A percentile compares a stretch with the other conserved stretches of the same genome.
phyloP scores from a whole-genome alignment of 345 rosid species.

The Garcia nutans region DNA sequence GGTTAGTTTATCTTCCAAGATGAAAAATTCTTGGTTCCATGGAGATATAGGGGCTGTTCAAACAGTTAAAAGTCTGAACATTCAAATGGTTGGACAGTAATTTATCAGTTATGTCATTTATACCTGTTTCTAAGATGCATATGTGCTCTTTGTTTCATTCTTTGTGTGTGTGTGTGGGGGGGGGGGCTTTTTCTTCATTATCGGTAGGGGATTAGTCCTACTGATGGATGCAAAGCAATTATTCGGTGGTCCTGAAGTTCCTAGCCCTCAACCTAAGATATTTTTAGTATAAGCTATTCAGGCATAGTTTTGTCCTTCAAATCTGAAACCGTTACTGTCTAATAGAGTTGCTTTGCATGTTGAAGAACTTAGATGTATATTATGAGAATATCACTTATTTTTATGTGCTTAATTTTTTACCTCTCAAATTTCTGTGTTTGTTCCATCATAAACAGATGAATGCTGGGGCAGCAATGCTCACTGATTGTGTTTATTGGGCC shows the following conservation, averaged over 20 bases:
- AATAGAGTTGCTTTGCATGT: not conserved
- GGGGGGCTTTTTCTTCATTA: too few species aligned
- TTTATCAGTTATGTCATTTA: not conserved
- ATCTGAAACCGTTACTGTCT: not conserved
- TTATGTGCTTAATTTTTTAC: not conserved
- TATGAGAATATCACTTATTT: constrained; percentile 10
- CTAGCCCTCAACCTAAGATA: constrained; percentile 1
- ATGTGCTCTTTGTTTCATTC: not conserved
- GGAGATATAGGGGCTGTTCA: not conserved
- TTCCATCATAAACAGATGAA: constrained; percentile 39
- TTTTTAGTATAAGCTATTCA: not conserved
- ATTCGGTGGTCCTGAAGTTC: constrained; percentile 3
- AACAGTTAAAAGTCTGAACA: not conserved
- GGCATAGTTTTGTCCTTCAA: not conserved
- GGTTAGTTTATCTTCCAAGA: constrained; percentile 33
- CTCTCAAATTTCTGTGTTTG: constrained; percentile 9
- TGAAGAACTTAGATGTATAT: constrained; percentile 1
- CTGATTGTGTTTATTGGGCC: constrained; percentile 61
- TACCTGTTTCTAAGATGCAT: not conserved
- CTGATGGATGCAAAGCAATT: constrained; percentile 1
- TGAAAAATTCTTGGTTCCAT: not conserved
- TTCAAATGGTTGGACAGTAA: constrained; percentile 6
- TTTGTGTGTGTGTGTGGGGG: not conserved
- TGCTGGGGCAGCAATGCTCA: constrained; percentile 67
- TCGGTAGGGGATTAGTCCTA: not conserved